Percentiles rank a stretch among this genome's conserved stretches.
Conservation (phyloP, 192 early-diverging fungal species). For the Chytriomyces sp. region DNA sequence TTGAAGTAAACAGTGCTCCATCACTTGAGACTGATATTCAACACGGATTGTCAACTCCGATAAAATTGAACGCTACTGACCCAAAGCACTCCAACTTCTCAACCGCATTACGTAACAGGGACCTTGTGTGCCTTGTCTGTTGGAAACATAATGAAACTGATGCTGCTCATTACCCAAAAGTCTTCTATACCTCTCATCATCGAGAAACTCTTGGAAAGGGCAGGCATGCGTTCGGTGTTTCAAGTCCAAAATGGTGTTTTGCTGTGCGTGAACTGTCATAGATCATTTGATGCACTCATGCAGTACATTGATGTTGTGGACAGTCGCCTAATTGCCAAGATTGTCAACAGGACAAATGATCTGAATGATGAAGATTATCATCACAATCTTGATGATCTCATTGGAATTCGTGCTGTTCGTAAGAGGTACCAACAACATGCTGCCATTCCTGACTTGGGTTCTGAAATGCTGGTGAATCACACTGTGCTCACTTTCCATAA, state of each 20-base stretch:
- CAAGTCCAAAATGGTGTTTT: conserved; percentile 34
- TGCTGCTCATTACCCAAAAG: conserved; percentile 6
- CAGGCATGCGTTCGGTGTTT: conserved; percentile 17
- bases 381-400: not conserved
- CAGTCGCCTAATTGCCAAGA: conserved; percentile 20
- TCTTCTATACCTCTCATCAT: not conserved
- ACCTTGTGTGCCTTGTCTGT: not conserved
- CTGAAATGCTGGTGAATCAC: not conserved
- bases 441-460: not conserved
- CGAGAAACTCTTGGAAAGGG: not conserved
- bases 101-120: not conserved
- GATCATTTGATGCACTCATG: conserved; percentile 10
- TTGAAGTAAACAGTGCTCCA: too few relatives aligned
- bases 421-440: not conserved
- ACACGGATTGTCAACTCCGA: too few relatives aligned
- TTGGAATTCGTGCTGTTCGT: not conserved
- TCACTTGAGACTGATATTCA: too few relatives aligned
- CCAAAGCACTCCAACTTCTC: too few relatives aligned
- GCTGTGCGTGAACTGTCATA: conserved; percentile 32
- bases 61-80: too few relatives aligned
- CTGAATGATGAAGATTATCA: not conserved
- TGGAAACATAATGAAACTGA: not conserved
- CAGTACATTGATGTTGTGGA: conserved; percentile 37
- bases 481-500: not conserved
- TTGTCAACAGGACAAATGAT: conserved; percentile 35